These are phyloP conservation scores for Diaporthe amygdali DNA, from an alignment of 2,329 filamentous ascomycete species.

Conservation along the genomic window DNA sequence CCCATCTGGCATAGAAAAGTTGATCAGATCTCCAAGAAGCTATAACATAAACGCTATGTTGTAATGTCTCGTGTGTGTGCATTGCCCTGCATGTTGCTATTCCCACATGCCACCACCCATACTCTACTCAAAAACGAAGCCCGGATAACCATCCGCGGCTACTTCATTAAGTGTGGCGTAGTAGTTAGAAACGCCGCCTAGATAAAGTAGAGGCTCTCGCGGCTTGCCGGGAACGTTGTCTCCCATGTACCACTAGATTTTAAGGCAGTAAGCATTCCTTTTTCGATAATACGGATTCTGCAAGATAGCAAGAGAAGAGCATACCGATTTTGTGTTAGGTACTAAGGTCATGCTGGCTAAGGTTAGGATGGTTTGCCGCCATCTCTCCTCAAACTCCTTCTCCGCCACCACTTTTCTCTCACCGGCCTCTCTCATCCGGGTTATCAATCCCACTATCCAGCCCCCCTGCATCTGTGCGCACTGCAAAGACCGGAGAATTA, in stretches of 20 bases:
- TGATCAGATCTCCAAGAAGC: neutral
- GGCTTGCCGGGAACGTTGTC: slow-evolving; percentile 45
- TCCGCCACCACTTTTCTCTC: slow-evolving; percentile 38
- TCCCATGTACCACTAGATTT: slow-evolving; percentile 45
- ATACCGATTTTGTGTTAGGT: slow-evolving; percentile 35
- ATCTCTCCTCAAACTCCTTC: slow-evolving; percentile 37
- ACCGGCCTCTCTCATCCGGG: slow-evolving; percentile 34
- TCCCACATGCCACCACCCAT: neutral
- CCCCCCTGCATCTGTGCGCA: slow-evolving; percentile 46
- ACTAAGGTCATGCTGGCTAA: slow-evolving; percentile 38
- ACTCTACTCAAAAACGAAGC: neutral
- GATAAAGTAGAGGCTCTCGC: slow-evolving; percentile 40
- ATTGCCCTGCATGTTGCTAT: neutral
- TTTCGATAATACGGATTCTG: neutral
- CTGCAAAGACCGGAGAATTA: neutral
- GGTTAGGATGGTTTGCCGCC: slow-evolving; percentile 34
- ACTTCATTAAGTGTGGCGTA: slow-evolving; percentile 3
- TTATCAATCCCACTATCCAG: slow-evolving; percentile 41
- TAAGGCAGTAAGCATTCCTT: neutral
- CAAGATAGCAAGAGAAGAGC: neutral
- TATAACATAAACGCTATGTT: neutral
- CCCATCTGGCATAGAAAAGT: neutral
- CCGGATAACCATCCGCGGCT: slow-evolving; percentile 1
- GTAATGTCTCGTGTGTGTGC: neutral
- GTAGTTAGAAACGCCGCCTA: slow-evolving; percentile 33